Percentiles rank a stretch among this genome's conserved stretches.
Conservation (phyloP, 805 yeast genomes). For the Debaryomyces hansenii region DNA sequence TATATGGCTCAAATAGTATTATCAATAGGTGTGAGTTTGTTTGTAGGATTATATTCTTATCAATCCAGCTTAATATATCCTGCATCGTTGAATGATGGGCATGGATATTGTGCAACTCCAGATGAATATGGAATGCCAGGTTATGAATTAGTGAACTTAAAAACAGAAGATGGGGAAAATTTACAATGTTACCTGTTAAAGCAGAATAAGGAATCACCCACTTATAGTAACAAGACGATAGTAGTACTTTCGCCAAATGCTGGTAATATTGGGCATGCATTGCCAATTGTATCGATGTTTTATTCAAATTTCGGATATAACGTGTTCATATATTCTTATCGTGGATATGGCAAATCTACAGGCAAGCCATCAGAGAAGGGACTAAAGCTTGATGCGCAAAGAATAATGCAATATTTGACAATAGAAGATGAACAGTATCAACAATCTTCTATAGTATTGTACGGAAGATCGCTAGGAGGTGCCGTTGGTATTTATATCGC, state of each 20-base stretch:
- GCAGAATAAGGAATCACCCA: conserved; percentile 41
- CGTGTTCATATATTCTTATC: conserved; percentile 80
- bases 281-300: conserved; percentile 76
- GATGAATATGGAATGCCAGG: conserved; percentile 57
- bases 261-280: conserved; percentile 89
- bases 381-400: conserved; percentile 76
- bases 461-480: conserved; percentile 93
- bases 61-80: conserved; percentile 82
- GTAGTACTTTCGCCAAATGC: conserved; percentile 88
- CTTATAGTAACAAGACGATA: conserved; percentile 63
- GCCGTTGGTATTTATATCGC: conserved; percentile 89
- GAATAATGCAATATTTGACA: conserved; percentile 60
- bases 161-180: conserved; percentile 68
- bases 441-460: conserved; percentile 58
- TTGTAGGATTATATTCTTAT: conserved; percentile 56
- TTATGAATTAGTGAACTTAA: conserved; percentile 59
- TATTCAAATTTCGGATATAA: conserved; percentile 65
- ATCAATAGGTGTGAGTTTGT: conserved; percentile 43
- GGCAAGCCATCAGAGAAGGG: conserved; percentile 80
- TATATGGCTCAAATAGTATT: conserved; percentile 41
- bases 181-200: conserved; percentile 65
- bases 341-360: conserved; percentile 86
- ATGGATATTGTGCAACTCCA: conserved; percentile 75
- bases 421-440: conserved; percentile 51
- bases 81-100: conserved; percentile 72